These are phyloP conservation scores for Hydrangea macrophylla DNA, from an alignment of 148 eudicot genomes.

Conservation along the genomic window DNA sequence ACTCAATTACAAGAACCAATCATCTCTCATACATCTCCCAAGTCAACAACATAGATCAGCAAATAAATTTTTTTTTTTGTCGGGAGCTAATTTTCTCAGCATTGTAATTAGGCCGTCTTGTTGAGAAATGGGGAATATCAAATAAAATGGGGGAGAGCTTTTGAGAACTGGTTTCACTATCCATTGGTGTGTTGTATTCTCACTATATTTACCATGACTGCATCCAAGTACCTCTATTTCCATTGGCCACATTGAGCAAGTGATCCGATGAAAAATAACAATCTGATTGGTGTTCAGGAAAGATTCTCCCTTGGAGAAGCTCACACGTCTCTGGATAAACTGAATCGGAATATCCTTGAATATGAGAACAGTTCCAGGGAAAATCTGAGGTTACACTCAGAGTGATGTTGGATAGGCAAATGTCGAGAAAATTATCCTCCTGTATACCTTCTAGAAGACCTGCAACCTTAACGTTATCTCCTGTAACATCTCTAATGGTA, in stretches of 20 bases:
- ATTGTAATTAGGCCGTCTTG: too few species aligned
- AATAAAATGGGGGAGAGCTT: too few species aligned
- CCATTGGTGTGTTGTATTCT: not conserved
- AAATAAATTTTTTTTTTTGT: too few species aligned
- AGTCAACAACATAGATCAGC: too few species aligned
- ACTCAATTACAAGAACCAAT: too few species aligned
- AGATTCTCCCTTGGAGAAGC: constrained; percentile 4
- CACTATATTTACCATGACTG: not conserved
- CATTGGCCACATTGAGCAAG: not conserved
- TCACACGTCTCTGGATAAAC: constrained; percentile 18
- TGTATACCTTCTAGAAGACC: constrained; percentile 21
- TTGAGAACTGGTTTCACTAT: not conserved
- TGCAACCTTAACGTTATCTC: constrained; percentile 15
- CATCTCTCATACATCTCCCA: too few species aligned
- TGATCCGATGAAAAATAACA: constrained; percentile 10
- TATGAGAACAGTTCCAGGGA: constrained; percentile 25
- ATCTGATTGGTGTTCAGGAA: constrained; percentile 17
- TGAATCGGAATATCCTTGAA: constrained; percentile 18
- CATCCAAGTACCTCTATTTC: not conserved
- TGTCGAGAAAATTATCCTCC: constrained; percentile 17
- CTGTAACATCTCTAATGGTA: constrained; percentile 15
- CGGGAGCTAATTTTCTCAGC: too few species aligned
- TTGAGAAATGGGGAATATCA: too few species aligned
- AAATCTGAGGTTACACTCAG: constrained; percentile 10
- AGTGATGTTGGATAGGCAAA: constrained; percentile 22